Percentiles rank a stretch among this genome's conserved stretches.
These are phyloP conservation scores for Acmispon strigosus DNA, from an alignment of 306 rosid species.

Conservation along the genomic window DNA sequence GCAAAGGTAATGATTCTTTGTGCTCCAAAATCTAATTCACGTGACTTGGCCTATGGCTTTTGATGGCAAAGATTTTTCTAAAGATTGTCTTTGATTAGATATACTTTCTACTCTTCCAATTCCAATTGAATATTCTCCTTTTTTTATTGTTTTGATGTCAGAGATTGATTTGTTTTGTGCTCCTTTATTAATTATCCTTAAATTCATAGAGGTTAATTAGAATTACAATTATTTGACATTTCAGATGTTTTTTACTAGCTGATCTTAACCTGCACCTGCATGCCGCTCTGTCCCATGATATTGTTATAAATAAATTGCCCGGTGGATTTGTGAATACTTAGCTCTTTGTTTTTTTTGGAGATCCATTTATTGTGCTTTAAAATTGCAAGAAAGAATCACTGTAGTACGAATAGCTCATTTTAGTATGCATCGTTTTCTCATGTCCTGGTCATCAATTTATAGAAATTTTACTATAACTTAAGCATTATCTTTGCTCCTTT, in stretches of 20 bases:
- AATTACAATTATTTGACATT: too few relatives aligned
- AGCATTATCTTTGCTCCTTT: not conserved
- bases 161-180: too few relatives aligned
- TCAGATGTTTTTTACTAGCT: too few relatives aligned
- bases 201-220: not conserved
- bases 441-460: not conserved
- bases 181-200: not conserved
- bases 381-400: too few relatives aligned
- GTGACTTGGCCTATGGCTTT: constrained; percentile 1
- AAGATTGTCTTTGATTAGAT: not conserved
- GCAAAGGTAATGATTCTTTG: constrained; percentile 58
- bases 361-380: too few relatives aligned
- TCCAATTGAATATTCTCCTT: too few relatives aligned
- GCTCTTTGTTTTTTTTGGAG: too few relatives aligned
- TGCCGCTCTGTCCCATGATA: too few relatives aligned
- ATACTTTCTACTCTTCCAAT: not conserved
- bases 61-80: not conserved
- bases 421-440: not conserved
- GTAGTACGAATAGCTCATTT: not conserved
- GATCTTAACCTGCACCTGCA: too few relatives aligned
- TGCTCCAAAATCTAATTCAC: constrained; percentile 2
- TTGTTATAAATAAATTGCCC: too few relatives aligned
- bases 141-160: too few relatives aligned
- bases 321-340: too few relatives aligned
- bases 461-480: not conserved